Conservation (phyloP, 106 monocot species). For the Posidonia australis region DNA sequence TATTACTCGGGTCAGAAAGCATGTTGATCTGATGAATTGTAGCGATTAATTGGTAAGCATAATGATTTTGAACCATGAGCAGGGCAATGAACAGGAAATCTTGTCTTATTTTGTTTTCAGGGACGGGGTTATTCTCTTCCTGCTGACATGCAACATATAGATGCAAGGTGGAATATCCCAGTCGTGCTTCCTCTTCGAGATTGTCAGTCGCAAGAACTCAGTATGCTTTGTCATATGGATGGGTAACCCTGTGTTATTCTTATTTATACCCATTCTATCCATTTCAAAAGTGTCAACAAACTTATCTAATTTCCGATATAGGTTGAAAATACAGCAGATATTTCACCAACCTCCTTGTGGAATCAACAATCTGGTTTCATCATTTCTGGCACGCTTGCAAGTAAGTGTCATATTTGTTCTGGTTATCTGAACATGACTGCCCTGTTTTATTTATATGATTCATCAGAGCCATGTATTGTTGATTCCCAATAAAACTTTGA, state of each 20-base stretch:
- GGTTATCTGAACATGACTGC: neutral
- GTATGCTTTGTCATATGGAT: slow-evolving; percentile 63
- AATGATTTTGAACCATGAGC: too few relatives aligned
- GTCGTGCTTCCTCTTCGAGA: slow-evolving; percentile 83
- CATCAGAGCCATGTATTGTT: neutral
- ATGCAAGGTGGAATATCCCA: slow-evolving; percentile 79
- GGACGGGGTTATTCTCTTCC: slow-evolving; percentile 91
- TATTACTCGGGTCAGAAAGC: too few relatives aligned
- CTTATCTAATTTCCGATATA: slow-evolving; percentile 11
- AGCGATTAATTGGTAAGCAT: too few relatives aligned
- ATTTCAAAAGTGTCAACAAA: neutral
- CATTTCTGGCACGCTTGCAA: slow-evolving; percentile 66
- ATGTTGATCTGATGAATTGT: too few relatives aligned
- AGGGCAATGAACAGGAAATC: too few relatives aligned
- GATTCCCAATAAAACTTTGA: neutral
- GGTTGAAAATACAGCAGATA: slow-evolving; percentile 56
- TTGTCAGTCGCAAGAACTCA: slow-evolving; percentile 63
- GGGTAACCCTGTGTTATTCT: slow-evolving; percentile 28
- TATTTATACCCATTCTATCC: neutral
- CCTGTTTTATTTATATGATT: neutral
- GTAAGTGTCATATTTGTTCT: slow-evolving; percentile 17
- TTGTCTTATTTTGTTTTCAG: slow-evolving; percentile 26
- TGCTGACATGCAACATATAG: slow-evolving; percentile 91
- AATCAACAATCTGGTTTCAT: slow-evolving; percentile 78
- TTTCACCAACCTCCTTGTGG: slow-evolving; percentile 35